Base-by-base conservation (phyloP, 257 asterid species). In the Perilla frutescens region DNA sequence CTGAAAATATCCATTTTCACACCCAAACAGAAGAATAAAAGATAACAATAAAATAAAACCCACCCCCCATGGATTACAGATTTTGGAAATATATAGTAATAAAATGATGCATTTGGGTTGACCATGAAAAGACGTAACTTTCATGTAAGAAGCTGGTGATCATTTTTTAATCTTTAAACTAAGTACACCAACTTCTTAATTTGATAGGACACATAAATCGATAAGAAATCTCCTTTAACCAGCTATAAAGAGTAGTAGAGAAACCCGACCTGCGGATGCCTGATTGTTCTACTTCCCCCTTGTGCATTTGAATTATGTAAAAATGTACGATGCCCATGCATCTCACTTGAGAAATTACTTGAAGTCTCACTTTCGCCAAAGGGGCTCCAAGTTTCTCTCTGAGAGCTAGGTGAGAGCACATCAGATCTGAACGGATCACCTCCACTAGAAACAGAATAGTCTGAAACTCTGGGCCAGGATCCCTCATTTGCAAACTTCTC, bases 311-410 rank as follows among this genome's bases (percentile, higher is more conserved):
- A 53, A 65, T 59, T 62, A 34, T 64, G 74, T 49, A 3, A n/a
- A 48, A 13, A 72, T 10, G 75, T 37, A 64, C 66, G 68, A 67
- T 75, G 80, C 61, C 71, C 82, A 43, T 68, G 54, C 75, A 73
- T 79, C 68, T 81, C 88, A 12, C 80, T 63, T 5, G 88, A 83
- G 76, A 81, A 62, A 75, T 81, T 80, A 72, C 77, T 82, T 70
- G 87, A 81, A 61, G 84, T 73, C 79, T 80, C 93, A 80, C 83
- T 85, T 77, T 80, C 93, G 80, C 83, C 82, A 41, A 73, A 69
- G 74, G 93, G 90, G 79, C 91, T 88, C 78, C 91, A 94, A 58
- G 74, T 72, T 72, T 80, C 92, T 75, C 77, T 83, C 74, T 84
- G 91, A 44, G 83, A 81, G 80, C 70, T 86, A 44, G 92, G 90